Base-by-base conservation (phyloP, 2,329 filamentous ascomycete genomes). In the Stachybotrys chartarum region DNA sequence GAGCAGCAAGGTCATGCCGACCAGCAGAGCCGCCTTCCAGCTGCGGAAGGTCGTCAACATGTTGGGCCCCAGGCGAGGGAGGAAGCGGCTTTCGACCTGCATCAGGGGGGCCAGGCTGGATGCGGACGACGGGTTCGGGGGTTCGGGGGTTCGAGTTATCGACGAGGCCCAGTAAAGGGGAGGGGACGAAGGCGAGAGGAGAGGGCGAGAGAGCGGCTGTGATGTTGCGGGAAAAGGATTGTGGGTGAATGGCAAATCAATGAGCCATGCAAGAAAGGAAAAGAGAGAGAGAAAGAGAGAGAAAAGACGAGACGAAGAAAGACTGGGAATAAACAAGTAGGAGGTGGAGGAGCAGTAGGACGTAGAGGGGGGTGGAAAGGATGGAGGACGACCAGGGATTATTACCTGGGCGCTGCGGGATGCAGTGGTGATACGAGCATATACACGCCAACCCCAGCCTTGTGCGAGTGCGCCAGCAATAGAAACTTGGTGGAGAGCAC, bases 1-100 rank as follows among this genome's bases (percentile, higher is more conserved):
- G 52, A 70, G 60, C 50, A 69, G 57, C 52, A 68, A 55, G 24
- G 63, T 63, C 56, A 67, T 58, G 55, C 56, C 60, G n/a, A 64
- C 48, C 50, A 67, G 53, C 52, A 65, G 49, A 30, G 64, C 58
- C 31, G 66, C 58, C 61, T 61, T 65, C 60, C 64, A 64, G 56
- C 63, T 61, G 54, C 68, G 65, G 48, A 56, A 56, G 50, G 61
- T 58, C 55, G 58, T 54, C 3, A 42, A 10, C 32, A 56, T 48
- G 56, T 51, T 39, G 50, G 44, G 56, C 58, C 56, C 50, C n/a
- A 52, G 17, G 10, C 35, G 32, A 18, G 50, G 35, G 32, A 60
- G 30, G 54, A 57, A 50, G 56, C 56, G 55, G 32, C 39, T 49
- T 44, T 59, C 59, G 51, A 56, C 57, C 51, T 44, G 54, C 59